Base-by-base conservation (phyloP, 495 filamentous ascomycete species). In the Aspergillus nanangensis region DNA sequence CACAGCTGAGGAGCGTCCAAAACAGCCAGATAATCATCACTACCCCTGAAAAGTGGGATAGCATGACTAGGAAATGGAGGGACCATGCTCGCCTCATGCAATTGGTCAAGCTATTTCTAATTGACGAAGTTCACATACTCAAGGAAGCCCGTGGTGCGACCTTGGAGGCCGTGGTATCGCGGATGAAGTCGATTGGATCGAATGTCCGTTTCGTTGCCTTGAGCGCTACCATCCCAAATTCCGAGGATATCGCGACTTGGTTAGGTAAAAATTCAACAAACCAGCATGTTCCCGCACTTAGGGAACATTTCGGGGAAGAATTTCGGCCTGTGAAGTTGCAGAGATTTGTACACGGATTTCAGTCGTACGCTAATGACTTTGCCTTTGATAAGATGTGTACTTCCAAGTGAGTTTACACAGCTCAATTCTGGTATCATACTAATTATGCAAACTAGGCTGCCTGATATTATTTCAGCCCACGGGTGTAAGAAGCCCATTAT, bases 21-120 rank as follows among this genome's bases (percentile, higher is more conserved):
- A 81, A 70, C 53, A 92, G 91, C 27, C 86, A 84, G 41, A 90
- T 98, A 45, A 95, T 98, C 47, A 83, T 98, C 39, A 97, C 93
- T 0, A 98, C 93, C 0, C 93, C 93, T 1, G 93, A 98, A 64
- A 98, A 98, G 61, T 98, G 93, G 93, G 93, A 98, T 63, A 95
- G 89, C 47, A 86, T 98, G 63, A 98, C 93, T 1, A 78, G 93
- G 23, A 93, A 90, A 63, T 98, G 93, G 93, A 83, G 87, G 54
- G 93, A 97, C 54, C 89, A 97, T 57, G 74, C 75, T 38, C 87
- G 77, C 52, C 70, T 98, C 18, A 81, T 97, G 66, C 79, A 89
- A 50, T 69, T 96, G 50, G 82, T 98, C 20, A 89, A 89, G 55
- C 67, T 98, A 0, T 95, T 96, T 44, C 77, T 98, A 15, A 94